These are phyloP conservation scores for Austropuccinia psidii DNA, from an alignment of 1,284 basidiomycete genomes.

Conservation along the genomic window DNA sequence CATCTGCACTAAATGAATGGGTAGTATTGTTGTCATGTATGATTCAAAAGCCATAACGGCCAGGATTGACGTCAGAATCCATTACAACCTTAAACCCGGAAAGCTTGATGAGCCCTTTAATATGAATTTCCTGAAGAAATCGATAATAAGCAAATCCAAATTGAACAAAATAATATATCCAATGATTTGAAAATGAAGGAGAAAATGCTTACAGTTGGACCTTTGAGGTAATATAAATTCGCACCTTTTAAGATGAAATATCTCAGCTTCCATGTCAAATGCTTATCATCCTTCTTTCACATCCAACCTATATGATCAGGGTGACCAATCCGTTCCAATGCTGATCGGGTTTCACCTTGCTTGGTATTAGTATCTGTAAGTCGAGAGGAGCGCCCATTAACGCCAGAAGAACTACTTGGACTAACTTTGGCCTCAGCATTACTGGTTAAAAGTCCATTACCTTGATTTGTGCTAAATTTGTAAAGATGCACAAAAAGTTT, in stretches of 20 bases:
- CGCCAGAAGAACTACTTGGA: not conserved
- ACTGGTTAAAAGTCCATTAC: not conserved
- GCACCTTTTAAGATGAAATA: slow-evolving; percentile 92
- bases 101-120: slow-evolving; percentile 92
- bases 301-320: slow-evolving; percentile 88
- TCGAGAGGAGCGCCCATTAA: too few relatives aligned
- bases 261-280: slow-evolving; percentile 84
- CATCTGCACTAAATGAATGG: slow-evolving; percentile 84
- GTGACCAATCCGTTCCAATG: slow-evolving; percentile 76
- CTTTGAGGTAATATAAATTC: slow-evolving; percentile 76
- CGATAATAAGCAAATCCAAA: too few relatives aligned
- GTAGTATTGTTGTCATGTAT: slow-evolving; percentile 79
- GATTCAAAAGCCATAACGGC: slow-evolving; percentile 90
- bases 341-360: slow-evolving; percentile 45
- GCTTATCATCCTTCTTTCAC: slow-evolving; percentile 87
- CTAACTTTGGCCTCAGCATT: not conserved
- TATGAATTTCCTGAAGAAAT: slow-evolving; percentile 67
- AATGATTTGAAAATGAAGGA: not conserved
- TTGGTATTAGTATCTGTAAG: too few relatives aligned
- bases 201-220: slow-evolving; percentile 58
- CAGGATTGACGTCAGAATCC: slow-evolving; percentile 84
- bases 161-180: not conserved
- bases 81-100: slow-evolving; percentile 85
- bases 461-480: too few relatives aligned
- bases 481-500: too few relatives aligned